A percentile compares a stretch with the other conserved stretches of the same genome.
Evolutionary conservation across 345 rosid genomes (phyloP).

Genomic region (Syzygium grande): DNA sequence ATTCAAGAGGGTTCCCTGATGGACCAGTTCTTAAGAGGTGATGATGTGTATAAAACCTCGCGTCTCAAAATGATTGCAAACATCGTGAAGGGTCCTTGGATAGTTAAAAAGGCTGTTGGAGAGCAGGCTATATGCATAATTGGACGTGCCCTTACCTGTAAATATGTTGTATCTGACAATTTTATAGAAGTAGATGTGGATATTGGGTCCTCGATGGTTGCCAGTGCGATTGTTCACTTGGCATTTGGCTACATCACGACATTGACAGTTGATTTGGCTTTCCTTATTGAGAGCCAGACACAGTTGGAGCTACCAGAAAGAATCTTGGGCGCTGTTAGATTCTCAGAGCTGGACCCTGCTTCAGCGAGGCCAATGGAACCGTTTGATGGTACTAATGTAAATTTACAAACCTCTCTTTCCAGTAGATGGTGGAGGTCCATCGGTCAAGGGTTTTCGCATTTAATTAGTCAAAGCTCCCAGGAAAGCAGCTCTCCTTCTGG

Average conservation of each 20-base stretch:
- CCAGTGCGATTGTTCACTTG: conserved; percentile 87
- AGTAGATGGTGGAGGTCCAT: conserved; percentile 76
- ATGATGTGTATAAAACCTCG: conserved; percentile 61
- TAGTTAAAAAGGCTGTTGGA: conserved; percentile 91
- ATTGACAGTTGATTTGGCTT: conserved; percentile 92
- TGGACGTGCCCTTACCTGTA: conserved; percentile 79
- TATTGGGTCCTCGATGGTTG: conserved; percentile 95
- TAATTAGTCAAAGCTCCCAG: conserved; percentile 50
- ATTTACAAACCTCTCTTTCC: conserved; percentile 36
- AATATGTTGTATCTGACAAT: conserved; percentile 35
- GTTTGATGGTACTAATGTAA: conserved; percentile 7
- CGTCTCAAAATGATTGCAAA: conserved; percentile 91
- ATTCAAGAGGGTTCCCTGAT: conserved; percentile 62
- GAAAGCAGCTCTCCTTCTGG: conserved; percentile 24
- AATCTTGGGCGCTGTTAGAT: conserved; percentile 73
- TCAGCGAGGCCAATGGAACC: conserved; percentile 42
- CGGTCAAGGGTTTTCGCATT: conserved; percentile 68
- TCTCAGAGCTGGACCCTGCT: conserved; percentile 63
- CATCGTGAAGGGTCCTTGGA: conserved; percentile 96
- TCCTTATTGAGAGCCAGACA: conserved; percentile 73
- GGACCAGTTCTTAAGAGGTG: conserved; percentile 71
- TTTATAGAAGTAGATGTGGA: conserved; percentile 83
- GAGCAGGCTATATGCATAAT: conserved; percentile 94
- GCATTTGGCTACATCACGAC: conserved; percentile 81
- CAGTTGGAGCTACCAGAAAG: conserved; percentile 85